These are phyloP conservation scores for Fusarium algeriense DNA, from an alignment of 2,329 filamentous ascomycete species.

Conservation along the genomic window DNA sequence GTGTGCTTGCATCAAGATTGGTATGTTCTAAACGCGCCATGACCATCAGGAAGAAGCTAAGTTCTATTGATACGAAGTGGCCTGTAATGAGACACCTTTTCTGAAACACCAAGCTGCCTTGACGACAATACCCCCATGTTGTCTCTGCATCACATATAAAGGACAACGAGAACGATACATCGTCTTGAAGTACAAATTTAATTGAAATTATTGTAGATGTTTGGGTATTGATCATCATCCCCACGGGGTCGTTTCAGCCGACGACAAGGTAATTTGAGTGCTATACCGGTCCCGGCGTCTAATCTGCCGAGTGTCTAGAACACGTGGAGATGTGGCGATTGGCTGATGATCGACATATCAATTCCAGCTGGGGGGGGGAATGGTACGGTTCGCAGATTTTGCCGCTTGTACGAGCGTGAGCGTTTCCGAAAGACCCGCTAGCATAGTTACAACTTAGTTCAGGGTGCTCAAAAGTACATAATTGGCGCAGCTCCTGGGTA, in stretches of 20 bases:
- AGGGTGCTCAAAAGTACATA: constrained; percentile 5
- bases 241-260: constrained; percentile 2
- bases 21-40: constrained; percentile 14
- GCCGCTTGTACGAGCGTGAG: constrained; percentile 1
- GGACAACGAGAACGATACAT: not conserved
- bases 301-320: constrained; percentile 27
- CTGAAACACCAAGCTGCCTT: not conserved
- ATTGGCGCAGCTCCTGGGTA: constrained; percentile 8
- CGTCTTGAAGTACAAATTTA: not conserved
- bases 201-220: constrained; percentile 7
- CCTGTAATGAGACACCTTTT: constrained; percentile 12
- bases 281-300: constrained; percentile 4
- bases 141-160: not conserved
- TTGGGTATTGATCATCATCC: constrained; percentile 3
- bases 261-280: not conserved
- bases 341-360: constrained; percentile 21
- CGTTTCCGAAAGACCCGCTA: constrained; percentile 10
- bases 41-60: not conserved
- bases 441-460: constrained; percentile 2
- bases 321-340: constrained; percentile 26
- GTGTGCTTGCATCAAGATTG: not conserved
- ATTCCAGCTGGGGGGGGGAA: constrained; percentile 7
- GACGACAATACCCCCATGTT: not conserved
- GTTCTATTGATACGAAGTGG: constrained; percentile 15
- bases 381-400: constrained; percentile 17